Evolutionary conservation across 208 protist species (phyloP), one percentile per base, ranked within the genome.

Genomic region (Wallacemonas rigidus): DNA sequence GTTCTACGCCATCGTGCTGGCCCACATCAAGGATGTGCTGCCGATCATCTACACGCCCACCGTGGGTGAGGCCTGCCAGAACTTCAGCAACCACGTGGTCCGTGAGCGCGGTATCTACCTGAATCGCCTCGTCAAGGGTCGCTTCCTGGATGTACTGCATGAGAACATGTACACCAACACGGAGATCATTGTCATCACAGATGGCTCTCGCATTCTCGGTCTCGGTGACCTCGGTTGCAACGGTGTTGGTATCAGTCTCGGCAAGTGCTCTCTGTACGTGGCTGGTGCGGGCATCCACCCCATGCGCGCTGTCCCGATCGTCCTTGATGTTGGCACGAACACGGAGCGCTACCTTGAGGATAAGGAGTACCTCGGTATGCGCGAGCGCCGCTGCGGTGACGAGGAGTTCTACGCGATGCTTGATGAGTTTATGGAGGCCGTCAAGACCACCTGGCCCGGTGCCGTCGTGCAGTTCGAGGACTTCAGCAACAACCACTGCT

Each of bases 381-480:
- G 83, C 67, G 77, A 94, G 76, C 53, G 80, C 36, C 79, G 93
- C 61, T 74, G 92, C 50, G 67, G 73, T 50, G 91, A 89, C 56
- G 74, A 82, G 12, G 69, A 90, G 74, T 98, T 96, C 82, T 97
- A 97, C 77, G 69, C 56, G 9, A 76, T 98, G 9, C 73, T 98
- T n/a, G 93, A 98, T 38, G 95, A 98, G 81, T 98, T 98, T 75
- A 86, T 98, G 76, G 82, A 75, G 35, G 78, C 94, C 26, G 86
- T 86, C 40, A 88, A 85, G 79, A 26, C 77, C 17, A 82, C 79
- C 68, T 98, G 93, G 93, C 95, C 96, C 50, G 75, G 62, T 51
- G 83, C 82, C 44, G 79, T 93, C 14, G 69, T 98, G 15, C 96
- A 99, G 92, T 99, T 98, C 65, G 98, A 99, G 82, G 98, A 99